Conservation (phyloP, 768 basidiomycete species). For the Termitomyces sp. region DNA sequence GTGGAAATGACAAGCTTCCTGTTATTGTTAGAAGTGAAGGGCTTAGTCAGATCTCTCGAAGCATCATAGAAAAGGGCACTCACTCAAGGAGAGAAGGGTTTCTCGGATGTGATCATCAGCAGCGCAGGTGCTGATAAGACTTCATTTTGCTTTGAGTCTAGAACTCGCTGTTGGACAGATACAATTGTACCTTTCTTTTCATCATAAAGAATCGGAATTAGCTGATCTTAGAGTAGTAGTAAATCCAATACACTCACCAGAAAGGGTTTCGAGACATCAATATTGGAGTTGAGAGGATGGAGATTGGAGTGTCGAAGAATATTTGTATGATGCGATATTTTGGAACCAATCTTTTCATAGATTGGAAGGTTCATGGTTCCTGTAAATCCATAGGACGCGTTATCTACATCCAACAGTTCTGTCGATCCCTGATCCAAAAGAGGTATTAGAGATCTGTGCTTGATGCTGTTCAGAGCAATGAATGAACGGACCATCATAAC, state of each 20-base stretch:
- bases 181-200: too few species aligned
- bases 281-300: too few species aligned
- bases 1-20: neutral
- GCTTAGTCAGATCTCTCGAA: neutral
- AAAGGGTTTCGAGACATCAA: too few species aligned
- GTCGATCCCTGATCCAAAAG: neutral
- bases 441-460: neutral
- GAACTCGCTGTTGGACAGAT: too few species aligned
- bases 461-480: neutral
- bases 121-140: too few species aligned
- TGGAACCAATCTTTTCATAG: neutral
- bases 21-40: neutral
- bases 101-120: too few species aligned
- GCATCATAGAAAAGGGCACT: neutral
- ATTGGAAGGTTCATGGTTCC: neutral
- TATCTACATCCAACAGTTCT: neutral
- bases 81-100: too few species aligned
- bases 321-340: too few species aligned
- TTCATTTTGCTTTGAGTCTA: too few species aligned
- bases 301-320: neutral
- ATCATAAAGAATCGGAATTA: neutral
- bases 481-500: neutral
- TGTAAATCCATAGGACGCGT: neutral
- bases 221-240: too few species aligned
- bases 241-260: too few species aligned